Conservation (phyloP, 768 basidiomycete genomes). For the Suillus luteus region DNA sequence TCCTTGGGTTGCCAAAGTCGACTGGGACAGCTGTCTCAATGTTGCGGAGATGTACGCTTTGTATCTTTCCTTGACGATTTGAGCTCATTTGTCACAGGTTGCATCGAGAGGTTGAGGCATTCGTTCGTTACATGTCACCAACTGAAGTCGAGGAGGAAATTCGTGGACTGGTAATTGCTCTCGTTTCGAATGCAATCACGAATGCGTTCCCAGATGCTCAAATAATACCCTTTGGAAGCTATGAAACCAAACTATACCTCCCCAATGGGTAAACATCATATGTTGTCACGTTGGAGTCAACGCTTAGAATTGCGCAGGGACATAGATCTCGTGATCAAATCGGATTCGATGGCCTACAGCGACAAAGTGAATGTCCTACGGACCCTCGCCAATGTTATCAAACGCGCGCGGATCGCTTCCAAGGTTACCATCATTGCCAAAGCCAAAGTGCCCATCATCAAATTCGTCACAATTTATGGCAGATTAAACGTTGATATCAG, state of each 20-base stretch:
- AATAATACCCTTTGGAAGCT: constrained; percentile 89
- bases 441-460: constrained; percentile 96
- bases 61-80: constrained; percentile 14
- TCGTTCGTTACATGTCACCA: constrained; percentile 86
- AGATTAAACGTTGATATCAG: constrained; percentile 91
- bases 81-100: constrained; percentile 50
- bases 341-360: constrained; percentile 68
- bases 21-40: constrained; percentile 74
- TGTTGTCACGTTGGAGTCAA: constrained; percentile 8
- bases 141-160: constrained; percentile 84
- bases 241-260: constrained; percentile 90
- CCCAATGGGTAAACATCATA: constrained; percentile 74
- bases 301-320: constrained; percentile 56
- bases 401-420: constrained; percentile 70
- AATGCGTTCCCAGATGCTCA: constrained; percentile 75
- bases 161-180: constrained; percentile 67
- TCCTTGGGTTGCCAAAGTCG: constrained; percentile 70
- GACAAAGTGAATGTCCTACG: constrained; percentile 72
- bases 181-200: constrained; percentile 67
- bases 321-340: constrained; percentile 93
- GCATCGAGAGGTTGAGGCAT: constrained; percentile 84
- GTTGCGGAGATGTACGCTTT: constrained; percentile 79
- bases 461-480: constrained; percentile 84
- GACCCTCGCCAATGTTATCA: constrained; percentile 76
- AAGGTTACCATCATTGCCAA: constrained; percentile 87